A percentile compares a stretch with the other conserved stretches of the same genome.
These are phyloP conservation scores for Fusarium sp. DNA, from an alignment of 2,329 filamentous ascomycete genomes.

Conservation along the genomic window DNA sequence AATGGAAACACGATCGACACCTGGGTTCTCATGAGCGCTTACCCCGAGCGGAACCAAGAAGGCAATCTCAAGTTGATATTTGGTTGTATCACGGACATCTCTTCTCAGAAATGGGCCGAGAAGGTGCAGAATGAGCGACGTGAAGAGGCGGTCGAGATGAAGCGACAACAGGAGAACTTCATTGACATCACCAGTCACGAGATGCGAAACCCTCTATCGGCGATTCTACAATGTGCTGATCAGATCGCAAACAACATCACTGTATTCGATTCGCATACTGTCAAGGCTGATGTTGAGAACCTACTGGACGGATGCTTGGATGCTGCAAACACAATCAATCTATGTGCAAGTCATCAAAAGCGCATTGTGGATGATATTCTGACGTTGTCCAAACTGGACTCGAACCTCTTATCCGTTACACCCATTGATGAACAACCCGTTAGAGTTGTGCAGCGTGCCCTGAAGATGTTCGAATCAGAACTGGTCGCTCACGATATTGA, in stretches of 20 bases:
- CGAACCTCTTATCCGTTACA: constrained; percentile 75
- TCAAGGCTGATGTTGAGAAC: constrained; percentile 59
- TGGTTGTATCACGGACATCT: constrained; percentile 86
- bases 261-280: constrained; percentile 53
- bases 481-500: constrained; percentile 77
- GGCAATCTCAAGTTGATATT: constrained; percentile 80
- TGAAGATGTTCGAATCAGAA: constrained; percentile 85
- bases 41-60: constrained; percentile 74
- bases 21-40: constrained; percentile 82
- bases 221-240: constrained; percentile 80
- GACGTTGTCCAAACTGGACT: constrained; percentile 77
- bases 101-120: constrained; percentile 86
- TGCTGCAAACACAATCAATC: constrained; percentile 82
- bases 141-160: constrained; percentile 84
- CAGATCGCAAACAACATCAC: constrained; percentile 70
- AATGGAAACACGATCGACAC: constrained; percentile 73
- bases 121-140: constrained; percentile 81
- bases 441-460: constrained; percentile 73
- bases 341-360: constrained; percentile 84
- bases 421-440: constrained; percentile 77
- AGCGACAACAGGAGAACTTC: constrained; percentile 77
- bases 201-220: constrained; percentile 81
- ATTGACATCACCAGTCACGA: constrained; percentile 81
- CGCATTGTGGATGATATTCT: constrained; percentile 76
- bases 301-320: constrained; percentile 71